Conservation (phyloP, 176 grass and related monocot genomes). For the Paspalum notatum region DNA sequence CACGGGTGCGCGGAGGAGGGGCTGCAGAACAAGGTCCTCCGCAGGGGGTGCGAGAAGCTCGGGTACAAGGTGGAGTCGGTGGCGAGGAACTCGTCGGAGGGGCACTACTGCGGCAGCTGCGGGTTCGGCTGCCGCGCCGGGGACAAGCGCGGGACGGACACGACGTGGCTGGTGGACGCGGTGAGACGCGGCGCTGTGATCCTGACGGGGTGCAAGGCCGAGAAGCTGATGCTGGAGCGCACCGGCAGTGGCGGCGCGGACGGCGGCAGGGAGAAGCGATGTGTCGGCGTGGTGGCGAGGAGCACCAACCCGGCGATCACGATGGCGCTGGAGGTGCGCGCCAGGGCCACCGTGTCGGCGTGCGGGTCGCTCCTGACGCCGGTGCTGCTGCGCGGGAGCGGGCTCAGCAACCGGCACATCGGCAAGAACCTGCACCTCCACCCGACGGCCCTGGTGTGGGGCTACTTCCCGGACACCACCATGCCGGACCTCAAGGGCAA, state of each 20-base stretch:
- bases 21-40: conserved; percentile 89
- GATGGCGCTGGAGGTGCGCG: conserved; percentile 60
- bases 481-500: conserved; percentile 62
- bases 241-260: not conserved
- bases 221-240: conserved; percentile 59
- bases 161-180: conserved; percentile 86
- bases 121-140: conserved; percentile 71
- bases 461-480: conserved; percentile 79
- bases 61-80: conserved; percentile 60
- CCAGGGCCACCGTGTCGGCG: conserved; percentile 65
- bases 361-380: conserved; percentile 79
- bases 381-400: conserved; percentile 65
- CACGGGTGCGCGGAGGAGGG: conserved; percentile 60
- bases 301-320: conserved; percentile 51
- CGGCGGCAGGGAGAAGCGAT: conserved; percentile 42
- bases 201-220: conserved; percentile 76
- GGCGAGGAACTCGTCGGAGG: conserved; percentile 68
- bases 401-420: conserved; percentile 79
- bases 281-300: conserved; percentile 63
- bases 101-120: conserved; percentile 83
- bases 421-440: conserved; percentile 90
- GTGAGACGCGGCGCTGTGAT: conserved; percentile 70
- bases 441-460: conserved; percentile 66
- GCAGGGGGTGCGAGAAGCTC: conserved; percentile 74
- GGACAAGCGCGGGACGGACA: conserved; percentile 84